Conservation (phyloP, 1,284 basidiomycete species). For the Cryptococcus depauperatus region DNA sequence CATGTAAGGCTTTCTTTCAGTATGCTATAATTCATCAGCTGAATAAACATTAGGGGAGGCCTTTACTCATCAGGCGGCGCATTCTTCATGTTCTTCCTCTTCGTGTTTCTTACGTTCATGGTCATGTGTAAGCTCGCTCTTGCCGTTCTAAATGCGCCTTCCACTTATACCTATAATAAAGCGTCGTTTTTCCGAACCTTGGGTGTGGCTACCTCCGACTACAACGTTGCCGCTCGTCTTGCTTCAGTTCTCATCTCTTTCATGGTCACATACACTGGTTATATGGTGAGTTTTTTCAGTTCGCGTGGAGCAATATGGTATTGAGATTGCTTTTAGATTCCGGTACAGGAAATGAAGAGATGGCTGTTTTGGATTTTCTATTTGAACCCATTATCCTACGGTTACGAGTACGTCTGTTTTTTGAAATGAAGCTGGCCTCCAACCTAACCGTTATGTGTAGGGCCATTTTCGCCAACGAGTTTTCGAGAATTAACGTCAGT, state of each 20-base stretch:
- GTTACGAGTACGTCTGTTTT: conserved; percentile 51
- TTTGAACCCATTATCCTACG: conserved; percentile 63
- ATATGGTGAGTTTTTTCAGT: conserved; percentile 19
- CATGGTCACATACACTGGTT: conserved; percentile 45
- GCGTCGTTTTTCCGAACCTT: conserved; percentile 40
- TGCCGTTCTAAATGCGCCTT: neutral
- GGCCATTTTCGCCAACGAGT: conserved; percentile 74
- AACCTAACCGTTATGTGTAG: neutral
- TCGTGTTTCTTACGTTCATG: conserved; percentile 44
- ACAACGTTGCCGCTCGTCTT: conserved; percentile 50
- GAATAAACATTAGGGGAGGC: conserved; percentile 44
- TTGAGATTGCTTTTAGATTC: conserved; percentile 24
- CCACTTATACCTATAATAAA: neutral
- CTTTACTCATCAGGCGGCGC: conserved; percentile 37
- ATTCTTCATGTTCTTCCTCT: conserved; percentile 44
- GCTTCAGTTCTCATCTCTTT: conserved; percentile 48
- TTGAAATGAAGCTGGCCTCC: neutral
- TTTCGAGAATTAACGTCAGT: conserved; percentile 57
- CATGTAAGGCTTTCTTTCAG: conserved; percentile 8
- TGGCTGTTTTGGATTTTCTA: conserved; percentile 78
- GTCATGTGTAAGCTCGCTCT: conserved; percentile 48
- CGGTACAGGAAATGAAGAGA: conserved; percentile 65
- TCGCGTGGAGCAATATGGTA: neutral
- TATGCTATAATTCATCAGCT: conserved; percentile 1
- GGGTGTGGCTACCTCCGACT: conserved; percentile 46